phyloP scores from a whole-genome alignment of 1,139 yeast genomes.

The Kodamaea derodonti region DNA sequence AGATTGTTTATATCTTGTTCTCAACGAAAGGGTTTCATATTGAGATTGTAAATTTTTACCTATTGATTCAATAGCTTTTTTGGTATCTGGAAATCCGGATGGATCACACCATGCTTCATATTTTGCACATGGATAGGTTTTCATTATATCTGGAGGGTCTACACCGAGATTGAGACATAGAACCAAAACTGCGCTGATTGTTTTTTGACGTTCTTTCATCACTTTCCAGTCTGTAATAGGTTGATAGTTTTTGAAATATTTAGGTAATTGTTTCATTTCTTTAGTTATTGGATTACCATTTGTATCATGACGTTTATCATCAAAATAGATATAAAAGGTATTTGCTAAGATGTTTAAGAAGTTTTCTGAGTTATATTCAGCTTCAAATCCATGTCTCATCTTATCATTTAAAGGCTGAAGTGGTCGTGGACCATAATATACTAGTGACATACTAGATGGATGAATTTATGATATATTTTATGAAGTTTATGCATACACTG shows the following conservation, averaged over 20 bases:
- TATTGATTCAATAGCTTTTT: slow-evolving; percentile 86
- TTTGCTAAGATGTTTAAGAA: slow-evolving; percentile 62
- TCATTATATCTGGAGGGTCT: slow-evolving; percentile 94
- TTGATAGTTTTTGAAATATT: slow-evolving; percentile 52
- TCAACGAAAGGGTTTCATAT: slow-evolving; percentile 80
- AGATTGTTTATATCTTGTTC: slow-evolving; percentile 87
- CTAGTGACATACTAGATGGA: slow-evolving; percentile 14
- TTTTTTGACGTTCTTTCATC: slow-evolving; percentile 85
- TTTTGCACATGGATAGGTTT: slow-evolving; percentile 92
- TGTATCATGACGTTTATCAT: slow-evolving; percentile 87
- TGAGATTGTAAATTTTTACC: slow-evolving; percentile 86
- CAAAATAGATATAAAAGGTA: slow-evolving; percentile 75
- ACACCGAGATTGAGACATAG: slow-evolving; percentile 90
- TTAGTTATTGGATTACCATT: slow-evolving; percentile 80
- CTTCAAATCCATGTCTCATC: slow-evolving; percentile 80
- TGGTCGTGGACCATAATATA: slow-evolving; percentile 30
- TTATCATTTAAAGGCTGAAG: slow-evolving; percentile 48
- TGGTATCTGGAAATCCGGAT: slow-evolving; percentile 73
- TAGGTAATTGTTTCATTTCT: slow-evolving; percentile 43
- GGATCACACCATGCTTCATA: slow-evolving; percentile 96
- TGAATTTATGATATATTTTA: too few species aligned
- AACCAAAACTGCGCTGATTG: slow-evolving; percentile 91
- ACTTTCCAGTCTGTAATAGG: slow-evolving; percentile 87
- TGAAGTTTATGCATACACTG: too few species aligned
- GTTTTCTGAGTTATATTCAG: slow-evolving; percentile 61